phyloP scores from a whole-genome alignment of 345 rosid genomes.

The Hibiscus syriacus region DNA sequence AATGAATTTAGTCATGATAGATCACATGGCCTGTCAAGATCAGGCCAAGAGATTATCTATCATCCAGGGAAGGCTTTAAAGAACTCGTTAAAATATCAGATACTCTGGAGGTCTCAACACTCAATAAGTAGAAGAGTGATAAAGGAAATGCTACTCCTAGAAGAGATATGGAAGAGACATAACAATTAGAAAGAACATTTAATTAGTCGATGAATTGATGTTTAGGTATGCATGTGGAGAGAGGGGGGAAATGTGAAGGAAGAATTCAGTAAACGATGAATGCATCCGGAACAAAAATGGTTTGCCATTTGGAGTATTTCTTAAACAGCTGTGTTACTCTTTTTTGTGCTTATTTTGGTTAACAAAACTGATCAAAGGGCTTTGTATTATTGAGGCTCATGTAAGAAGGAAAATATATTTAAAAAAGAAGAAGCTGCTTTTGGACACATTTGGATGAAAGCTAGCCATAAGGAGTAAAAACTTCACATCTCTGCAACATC shows the following conservation, averaged over 20 bases:
- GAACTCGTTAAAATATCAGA: background rate
- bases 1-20: too few species aligned
- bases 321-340: slow-evolving; percentile 9
- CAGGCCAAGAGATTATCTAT: too few species aligned
- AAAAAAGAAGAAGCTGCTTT: background rate
- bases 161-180: background rate
- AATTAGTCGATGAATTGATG: background rate
- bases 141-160: background rate
- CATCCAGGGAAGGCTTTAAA: background rate
- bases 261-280: background rate
- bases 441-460: slow-evolving; percentile 4
- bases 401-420: background rate
- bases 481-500: slow-evolving; percentile 14
- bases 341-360: slow-evolving; percentile 11
- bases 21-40: too few species aligned
- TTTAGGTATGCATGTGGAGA: background rate
- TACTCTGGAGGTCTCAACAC: background rate
- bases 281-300: slow-evolving; percentile 7
- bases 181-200: background rate
- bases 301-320: slow-evolving; percentile 12
- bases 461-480: slow-evolving; percentile 6
- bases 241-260: background rate
- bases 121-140: too few species aligned
- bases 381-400: slow-evolving; percentile 11
- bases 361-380: slow-evolving; percentile 6